Percentiles rank a stretch among this genome's conserved stretches.
phyloP scores from a whole-genome alignment of 2,329 filamentous ascomycete genomes.

The Aureobasidium sp. region DNA sequence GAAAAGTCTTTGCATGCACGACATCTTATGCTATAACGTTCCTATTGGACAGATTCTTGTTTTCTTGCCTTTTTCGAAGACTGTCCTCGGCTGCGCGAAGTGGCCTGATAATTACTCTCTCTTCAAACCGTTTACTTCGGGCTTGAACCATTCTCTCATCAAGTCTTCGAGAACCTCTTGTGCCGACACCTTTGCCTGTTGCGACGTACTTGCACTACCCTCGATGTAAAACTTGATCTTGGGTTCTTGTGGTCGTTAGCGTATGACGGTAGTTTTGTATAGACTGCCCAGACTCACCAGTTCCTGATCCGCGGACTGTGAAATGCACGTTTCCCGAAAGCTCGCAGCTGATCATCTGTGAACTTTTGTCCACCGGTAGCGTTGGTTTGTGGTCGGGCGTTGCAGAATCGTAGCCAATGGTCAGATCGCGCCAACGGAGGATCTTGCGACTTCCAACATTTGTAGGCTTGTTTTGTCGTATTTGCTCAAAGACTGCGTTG shows the following conservation, averaged over 20 bases:
- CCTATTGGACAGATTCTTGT: too few relatives aligned
- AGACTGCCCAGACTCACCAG: constrained; percentile 22
- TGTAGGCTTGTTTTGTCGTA: constrained; percentile 32
- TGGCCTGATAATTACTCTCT: neutral
- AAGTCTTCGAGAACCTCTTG: constrained; percentile 41
- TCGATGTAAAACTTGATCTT: constrained; percentile 59
- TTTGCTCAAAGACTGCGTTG: constrained; percentile 47
- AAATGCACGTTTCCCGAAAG: constrained; percentile 50
- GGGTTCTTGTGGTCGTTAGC: constrained; percentile 38
- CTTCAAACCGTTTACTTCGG: constrained; percentile 24
- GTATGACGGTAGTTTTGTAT: too few relatives aligned
- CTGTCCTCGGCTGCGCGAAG: too few relatives aligned
- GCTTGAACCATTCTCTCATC: constrained; percentile 43
- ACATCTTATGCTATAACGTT: too few relatives aligned
- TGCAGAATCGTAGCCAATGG: constrained; percentile 52
- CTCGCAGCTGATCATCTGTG: constrained; percentile 60
- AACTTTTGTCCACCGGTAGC: constrained; percentile 49
- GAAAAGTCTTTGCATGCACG: neutral
- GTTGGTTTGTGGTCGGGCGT: constrained; percentile 46
- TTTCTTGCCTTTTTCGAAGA: too few relatives aligned
- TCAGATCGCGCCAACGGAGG: constrained; percentile 55
- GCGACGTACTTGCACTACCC: constrained; percentile 36
- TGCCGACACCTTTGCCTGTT: constrained; percentile 38
- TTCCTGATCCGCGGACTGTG: constrained; percentile 55
- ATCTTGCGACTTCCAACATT: constrained; percentile 44